Percentiles rank a stretch among this genome's conserved stretches.
Evolutionary conservation across 768 basidiomycete species (phyloP).

Genomic region (Pleurotus citrinopileatus): DNA sequence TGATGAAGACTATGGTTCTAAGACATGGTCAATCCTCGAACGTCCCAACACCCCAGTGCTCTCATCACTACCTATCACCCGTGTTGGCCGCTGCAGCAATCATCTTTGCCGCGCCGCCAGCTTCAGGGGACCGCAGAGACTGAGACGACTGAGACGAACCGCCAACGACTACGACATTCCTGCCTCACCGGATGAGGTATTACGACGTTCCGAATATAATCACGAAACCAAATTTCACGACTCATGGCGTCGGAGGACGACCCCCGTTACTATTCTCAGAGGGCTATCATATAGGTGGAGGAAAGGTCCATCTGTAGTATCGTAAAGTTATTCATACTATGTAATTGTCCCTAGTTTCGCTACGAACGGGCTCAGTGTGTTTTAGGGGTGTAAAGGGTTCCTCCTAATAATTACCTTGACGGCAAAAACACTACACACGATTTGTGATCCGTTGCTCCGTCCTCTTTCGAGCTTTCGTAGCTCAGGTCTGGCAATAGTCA

Average conservation of each 20-base stretch:
- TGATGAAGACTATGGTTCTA: slow-evolving; percentile 11
- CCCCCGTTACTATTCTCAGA: not conserved
- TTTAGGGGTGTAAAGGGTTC: no score
- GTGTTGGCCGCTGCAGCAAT: not conserved
- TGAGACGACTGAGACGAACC: slow-evolving; percentile 2
- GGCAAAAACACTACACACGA: no score
- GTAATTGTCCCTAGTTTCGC: not conserved
- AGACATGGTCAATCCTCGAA: slow-evolving; percentile 19
- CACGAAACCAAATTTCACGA: slow-evolving; percentile 5
- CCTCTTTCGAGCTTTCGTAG: no score
- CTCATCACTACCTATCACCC: not conserved
- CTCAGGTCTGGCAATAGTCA: no score
- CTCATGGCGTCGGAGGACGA: not conserved
- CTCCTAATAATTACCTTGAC: no score
- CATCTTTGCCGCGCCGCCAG: slow-evolving; percentile 4
- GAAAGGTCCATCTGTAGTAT: not conserved
- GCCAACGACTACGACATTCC: not conserved
- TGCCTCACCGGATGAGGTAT: slow-evolving; percentile 9
- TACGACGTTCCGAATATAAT: slow-evolving; percentile 11
- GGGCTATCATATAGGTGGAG: slow-evolving; percentile 2
- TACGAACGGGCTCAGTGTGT: no score
- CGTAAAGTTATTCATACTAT: not conserved
- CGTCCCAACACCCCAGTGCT: slow-evolving; percentile 17
- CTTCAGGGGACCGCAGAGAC: not conserved
- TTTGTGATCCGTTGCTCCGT: no score